Evolutionary conservation across 805 yeast species (phyloP).

Genomic region (Pichia pseudocactophila): DNA sequence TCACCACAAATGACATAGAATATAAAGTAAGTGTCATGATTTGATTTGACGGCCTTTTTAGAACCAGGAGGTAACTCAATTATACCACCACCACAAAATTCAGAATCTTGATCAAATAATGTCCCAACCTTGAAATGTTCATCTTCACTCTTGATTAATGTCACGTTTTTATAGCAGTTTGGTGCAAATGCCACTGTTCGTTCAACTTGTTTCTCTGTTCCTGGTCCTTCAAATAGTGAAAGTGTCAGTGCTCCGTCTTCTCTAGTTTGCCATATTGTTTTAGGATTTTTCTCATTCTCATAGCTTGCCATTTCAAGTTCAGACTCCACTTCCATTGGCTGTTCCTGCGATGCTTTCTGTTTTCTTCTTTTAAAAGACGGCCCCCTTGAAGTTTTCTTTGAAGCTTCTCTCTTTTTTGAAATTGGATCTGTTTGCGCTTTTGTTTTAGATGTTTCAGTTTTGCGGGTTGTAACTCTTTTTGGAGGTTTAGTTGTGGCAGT

Average conservation of each 20-base stretch:
- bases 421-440: too few relatives aligned
- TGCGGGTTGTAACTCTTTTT: too few relatives aligned
- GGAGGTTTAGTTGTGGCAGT: not conserved
- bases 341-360: too few relatives aligned
- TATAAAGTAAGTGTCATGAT: slow-evolving; percentile 60
- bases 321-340: not conserved
- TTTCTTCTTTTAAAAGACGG: too few relatives aligned
- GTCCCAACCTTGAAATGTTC: slow-evolving; percentile 56
- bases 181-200: slow-evolving; percentile 61
- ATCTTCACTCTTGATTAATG: slow-evolving; percentile 31
- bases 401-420: too few relatives aligned
- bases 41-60: slow-evolving; percentile 47
- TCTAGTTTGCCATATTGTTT: slow-evolving; percentile 44
- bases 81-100: slow-evolving; percentile 65
- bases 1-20: slow-evolving; percentile 69
- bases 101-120: slow-evolving; percentile 53
- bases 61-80: slow-evolving; percentile 56
- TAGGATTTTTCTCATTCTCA: slow-evolving; percentile 14
- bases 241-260: slow-evolving; percentile 30
- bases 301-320: not conserved
- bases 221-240: slow-evolving; percentile 45
- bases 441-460: too few relatives aligned
- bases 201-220: slow-evolving; percentile 34
- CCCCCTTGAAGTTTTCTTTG: too few relatives aligned
- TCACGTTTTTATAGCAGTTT: slow-evolving; percentile 38